Evolutionary conservation across 163 green algal species (phyloP).

Genomic region (Prototheca cutis): DNA sequence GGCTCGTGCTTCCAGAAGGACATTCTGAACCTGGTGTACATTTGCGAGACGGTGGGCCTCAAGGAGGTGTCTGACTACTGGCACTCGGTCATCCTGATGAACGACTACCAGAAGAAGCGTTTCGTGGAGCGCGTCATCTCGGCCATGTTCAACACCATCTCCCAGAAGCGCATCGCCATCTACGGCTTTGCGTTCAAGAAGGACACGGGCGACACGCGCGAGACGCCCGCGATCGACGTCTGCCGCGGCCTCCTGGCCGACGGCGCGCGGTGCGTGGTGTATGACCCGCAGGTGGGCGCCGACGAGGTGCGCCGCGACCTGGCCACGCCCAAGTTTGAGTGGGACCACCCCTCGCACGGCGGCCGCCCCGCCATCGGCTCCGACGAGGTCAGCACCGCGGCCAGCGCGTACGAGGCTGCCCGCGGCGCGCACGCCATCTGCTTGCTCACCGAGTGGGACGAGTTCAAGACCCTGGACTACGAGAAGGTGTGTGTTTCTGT

Average conservation of each 20-base stretch:
- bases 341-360: conserved; percentile 68
- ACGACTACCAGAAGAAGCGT: conserved; percentile 98
- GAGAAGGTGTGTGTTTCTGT: conserved; percentile 54
- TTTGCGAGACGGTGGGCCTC: conserved; percentile 91
- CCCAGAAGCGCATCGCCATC: conserved; percentile 88
- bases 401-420: conserved; percentile 58
- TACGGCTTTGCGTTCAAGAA: conserved; percentile 95
- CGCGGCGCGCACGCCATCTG: conserved; percentile 75
- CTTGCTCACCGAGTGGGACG: conserved; percentile 97
- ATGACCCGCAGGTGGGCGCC: conserved; percentile 81
- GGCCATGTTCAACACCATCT: conserved; percentile 99
- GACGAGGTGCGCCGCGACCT: conserved; percentile 84
- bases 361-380: conserved; percentile 16
- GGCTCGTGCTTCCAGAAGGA: conserved; percentile 99
- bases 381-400: conserved; percentile 34
- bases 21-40: conserved; percentile 99
- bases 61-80: conserved; percentile 92
- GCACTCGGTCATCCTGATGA: conserved; percentile 85
- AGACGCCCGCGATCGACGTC: conserved; percentile 98
- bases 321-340: conserved; percentile 83
- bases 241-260: conserved; percentile 75
- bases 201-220: conserved; percentile 89
- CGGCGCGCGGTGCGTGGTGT: conserved; percentile 57
- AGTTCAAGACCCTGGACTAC: conserved; percentile 90
- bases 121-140: conserved; percentile 94